Percentiles rank a stretch among this genome's conserved stretches.
These are phyloP conservation scores for Pleomassaria siparia DNA, from an alignment of 2,329 filamentous ascomycete genomes.

Conservation along the genomic window DNA sequence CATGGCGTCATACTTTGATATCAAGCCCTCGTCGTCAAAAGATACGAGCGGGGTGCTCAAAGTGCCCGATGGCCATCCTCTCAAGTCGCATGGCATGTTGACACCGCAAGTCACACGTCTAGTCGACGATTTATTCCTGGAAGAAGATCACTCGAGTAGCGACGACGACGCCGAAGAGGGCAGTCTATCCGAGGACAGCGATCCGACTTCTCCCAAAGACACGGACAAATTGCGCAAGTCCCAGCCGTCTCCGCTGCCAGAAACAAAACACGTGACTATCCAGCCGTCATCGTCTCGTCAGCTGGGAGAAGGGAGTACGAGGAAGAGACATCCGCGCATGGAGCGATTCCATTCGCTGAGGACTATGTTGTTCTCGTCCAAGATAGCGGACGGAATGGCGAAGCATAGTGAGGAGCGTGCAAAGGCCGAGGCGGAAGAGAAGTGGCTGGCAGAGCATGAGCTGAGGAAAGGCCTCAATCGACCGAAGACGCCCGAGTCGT, in stretches of 20 bases:
- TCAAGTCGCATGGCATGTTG: conserved; percentile 24
- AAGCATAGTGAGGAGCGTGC: conserved; percentile 20
- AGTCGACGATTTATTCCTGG: conserved; percentile 27
- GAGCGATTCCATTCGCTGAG: conserved; percentile 38
- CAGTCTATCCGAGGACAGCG: conserved; percentile 13
- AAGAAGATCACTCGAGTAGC: conserved; percentile 28
- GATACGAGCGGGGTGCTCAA: conserved; percentile 11
- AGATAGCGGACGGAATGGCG: conserved; percentile 33
- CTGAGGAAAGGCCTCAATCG: conserved; percentile 26
- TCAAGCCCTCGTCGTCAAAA: conserved; percentile 18
- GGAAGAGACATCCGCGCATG: conserved; percentile 27
- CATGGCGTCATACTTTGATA: conserved; percentile 42
- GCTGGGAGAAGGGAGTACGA: conserved; percentile 8
- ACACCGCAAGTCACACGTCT: conserved; percentile 34
- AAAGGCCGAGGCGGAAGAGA: conserved; percentile 20
- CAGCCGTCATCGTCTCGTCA: conserved; percentile 8
- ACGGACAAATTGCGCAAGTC: conserved; percentile 11
- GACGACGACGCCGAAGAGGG: conserved; percentile 23
- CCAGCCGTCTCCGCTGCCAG: conserved; percentile 13
- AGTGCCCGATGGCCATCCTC: conserved; percentile 9
- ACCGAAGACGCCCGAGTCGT: conserved; percentile 26
- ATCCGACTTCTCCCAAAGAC: not conserved
- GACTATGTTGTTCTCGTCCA: conserved; percentile 34
- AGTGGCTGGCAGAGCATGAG: conserved; percentile 34
- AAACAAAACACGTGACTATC: conserved; percentile 12